Percentiles rank a stretch among this genome's conserved stretches.
Evolutionary conservation across 2,329 filamentous ascomycete species (phyloP).

Genomic region (Simplicillium sp.): DNA sequence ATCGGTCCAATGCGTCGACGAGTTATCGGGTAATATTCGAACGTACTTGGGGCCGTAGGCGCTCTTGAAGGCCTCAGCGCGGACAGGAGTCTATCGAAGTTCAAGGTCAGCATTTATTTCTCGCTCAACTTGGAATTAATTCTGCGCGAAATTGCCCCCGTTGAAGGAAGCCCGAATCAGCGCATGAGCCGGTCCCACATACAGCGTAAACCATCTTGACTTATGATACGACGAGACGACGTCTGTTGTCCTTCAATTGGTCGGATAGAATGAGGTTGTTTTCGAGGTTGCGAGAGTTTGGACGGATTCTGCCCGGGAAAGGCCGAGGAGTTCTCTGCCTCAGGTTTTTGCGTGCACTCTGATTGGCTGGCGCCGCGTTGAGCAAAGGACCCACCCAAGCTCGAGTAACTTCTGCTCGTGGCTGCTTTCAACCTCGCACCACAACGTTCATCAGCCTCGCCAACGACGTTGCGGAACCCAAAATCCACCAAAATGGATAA

Average conservation of each 20-base stretch:
- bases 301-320: conserved; percentile 7
- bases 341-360: conserved; percentile 1
- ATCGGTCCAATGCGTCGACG: too few relatives aligned
- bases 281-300: conserved; percentile 5
- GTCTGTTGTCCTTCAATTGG: conserved; percentile 25
- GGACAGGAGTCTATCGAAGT: conserved; percentile 33
- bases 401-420: neutral
- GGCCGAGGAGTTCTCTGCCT: conserved; percentile 6
- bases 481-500: conserved; percentile 42
- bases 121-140: conserved; percentile 8
- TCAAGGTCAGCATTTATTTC: conserved; percentile 16
- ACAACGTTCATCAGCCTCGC: neutral
- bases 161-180: neutral
- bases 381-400: neutral
- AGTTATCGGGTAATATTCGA: too few relatives aligned
- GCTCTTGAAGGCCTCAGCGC: conserved; percentile 46
- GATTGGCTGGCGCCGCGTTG: conserved; percentile 1
- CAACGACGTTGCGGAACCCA: too few relatives aligned
- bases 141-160: neutral
- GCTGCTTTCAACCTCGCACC: neutral
- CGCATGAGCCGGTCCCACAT: conserved; percentile 10
- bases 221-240: conserved; percentile 17
- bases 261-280: conserved; percentile 9
- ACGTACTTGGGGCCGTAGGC: conserved; percentile 57
- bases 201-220: conserved; percentile 32